A percentile compares a stretch with the other conserved stretches of the same genome.
phyloP scores from a whole-genome alignment of 805 yeast genomes.

The Zygotorulaspora florentina region DNA sequence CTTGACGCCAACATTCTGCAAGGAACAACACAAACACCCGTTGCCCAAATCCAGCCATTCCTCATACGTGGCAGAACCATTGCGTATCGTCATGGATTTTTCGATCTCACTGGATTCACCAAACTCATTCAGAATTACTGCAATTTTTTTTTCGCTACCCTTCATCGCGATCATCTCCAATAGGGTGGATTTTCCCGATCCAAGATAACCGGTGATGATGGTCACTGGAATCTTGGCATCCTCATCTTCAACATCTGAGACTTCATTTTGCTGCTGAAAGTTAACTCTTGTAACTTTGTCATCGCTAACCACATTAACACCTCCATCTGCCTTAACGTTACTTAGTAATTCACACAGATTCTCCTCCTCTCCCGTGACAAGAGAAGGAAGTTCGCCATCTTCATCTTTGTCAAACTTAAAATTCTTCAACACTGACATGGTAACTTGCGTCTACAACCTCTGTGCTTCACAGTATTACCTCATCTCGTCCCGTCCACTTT shows the following conservation, averaged over 20 bases:
- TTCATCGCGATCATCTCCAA: slow-evolving; percentile 67
- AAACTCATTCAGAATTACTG: slow-evolving; percentile 88
- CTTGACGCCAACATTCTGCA: slow-evolving; percentile 88
- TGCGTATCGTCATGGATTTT: slow-evolving; percentile 67
- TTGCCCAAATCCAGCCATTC: slow-evolving; percentile 97
- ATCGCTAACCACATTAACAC: slow-evolving; percentile 27
- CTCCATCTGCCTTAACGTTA: slow-evolving; percentile 27
- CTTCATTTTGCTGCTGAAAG: slow-evolving; percentile 18
- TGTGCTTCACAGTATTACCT: not conserved
- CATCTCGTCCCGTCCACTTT: too few relatives aligned
- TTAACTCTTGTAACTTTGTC: slow-evolving; percentile 31
- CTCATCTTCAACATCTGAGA: not conserved
- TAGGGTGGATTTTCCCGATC: slow-evolving; percentile 90
- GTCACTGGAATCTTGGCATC: slow-evolving; percentile 74
- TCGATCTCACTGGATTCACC: slow-evolving; percentile 90
- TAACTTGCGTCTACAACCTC: not conserved
- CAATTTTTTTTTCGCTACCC: slow-evolving; percentile 65
- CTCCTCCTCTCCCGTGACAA: slow-evolving; percentile 29
- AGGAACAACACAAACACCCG: slow-evolving; percentile 95
- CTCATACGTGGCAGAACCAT: slow-evolving; percentile 52
- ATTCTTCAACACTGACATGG: slow-evolving; percentile 33
- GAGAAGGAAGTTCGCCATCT: slow-evolving; percentile 33
- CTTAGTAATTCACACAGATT: slow-evolving; percentile 26
- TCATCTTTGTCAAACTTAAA: slow-evolving; percentile 29
- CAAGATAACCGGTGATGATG: slow-evolving; percentile 89